A percentile compares a stretch with the other conserved stretches of the same genome.
Conservation (phyloP, 2,329 filamentous ascomycete species). For the Knoxdaviesia proteae region DNA sequence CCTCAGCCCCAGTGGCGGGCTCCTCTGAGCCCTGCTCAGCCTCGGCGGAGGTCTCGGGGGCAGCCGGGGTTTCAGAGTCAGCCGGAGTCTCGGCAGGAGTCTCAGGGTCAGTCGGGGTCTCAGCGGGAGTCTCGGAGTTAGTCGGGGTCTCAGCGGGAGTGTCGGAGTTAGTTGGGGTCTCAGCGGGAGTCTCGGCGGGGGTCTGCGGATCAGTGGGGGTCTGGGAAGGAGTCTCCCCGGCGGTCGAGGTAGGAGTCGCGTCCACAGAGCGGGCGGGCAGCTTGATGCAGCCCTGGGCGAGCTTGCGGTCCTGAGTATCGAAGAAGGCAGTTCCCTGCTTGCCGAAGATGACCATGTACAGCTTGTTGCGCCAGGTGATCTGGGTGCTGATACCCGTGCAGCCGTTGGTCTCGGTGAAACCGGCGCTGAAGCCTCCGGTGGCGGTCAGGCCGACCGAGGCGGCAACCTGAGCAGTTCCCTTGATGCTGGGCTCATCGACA, state of each 20-base stretch:
- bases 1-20: not conserved
- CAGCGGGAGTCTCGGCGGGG: too few species aligned
- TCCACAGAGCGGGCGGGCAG: not conserved
- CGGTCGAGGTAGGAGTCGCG: not conserved
- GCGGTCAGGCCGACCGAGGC: slow-evolving; percentile 5
- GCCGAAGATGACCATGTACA: slow-evolving; percentile 7
- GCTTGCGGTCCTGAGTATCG: slow-evolving; percentile 8
- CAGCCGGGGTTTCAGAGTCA: too few species aligned
- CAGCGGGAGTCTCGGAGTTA: too few species aligned
- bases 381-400: slow-evolving; percentile 10
- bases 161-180: too few species aligned
- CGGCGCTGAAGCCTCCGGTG: slow-evolving; percentile 4
- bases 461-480: slow-evolving; percentile 7
- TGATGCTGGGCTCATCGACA: slow-evolving; percentile 11
- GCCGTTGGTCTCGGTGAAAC: slow-evolving; percentile 7
- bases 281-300: slow-evolving; percentile 8
- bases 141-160: too few species aligned
- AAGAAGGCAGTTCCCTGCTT: slow-evolving; percentile 5
- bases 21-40: too few species aligned
- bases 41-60: too few species aligned
- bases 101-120: too few species aligned
- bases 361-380: slow-evolving; percentile 10
- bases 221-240: too few species aligned
- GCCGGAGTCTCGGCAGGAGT: too few species aligned
- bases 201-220: too few species aligned